These are phyloP conservation scores for Aspergillus brunneoviolaceus DNA, from an alignment of 2,329 filamentous ascomycete genomes.

Conservation along the genomic window DNA sequence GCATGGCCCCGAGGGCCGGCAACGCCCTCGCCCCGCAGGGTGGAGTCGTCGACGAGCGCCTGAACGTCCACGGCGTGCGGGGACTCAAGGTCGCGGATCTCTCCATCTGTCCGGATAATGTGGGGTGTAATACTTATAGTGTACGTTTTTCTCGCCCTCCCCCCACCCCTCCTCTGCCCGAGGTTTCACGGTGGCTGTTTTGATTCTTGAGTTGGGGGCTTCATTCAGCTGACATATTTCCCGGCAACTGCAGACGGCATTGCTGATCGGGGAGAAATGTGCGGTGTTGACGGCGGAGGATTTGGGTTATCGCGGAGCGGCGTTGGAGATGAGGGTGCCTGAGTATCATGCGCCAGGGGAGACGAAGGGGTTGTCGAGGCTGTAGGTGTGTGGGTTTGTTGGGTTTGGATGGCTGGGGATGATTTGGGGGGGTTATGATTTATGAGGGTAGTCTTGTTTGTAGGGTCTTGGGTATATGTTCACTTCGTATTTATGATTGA, in stretches of 20 bases:
- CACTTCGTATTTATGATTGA: too few relatives aligned
- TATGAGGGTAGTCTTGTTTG: too few relatives aligned
- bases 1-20: conserved; percentile 72
- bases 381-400: not conserved
- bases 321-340: conserved; percentile 74
- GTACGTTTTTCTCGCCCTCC: conserved; percentile 21
- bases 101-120: conserved; percentile 75
- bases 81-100: conserved; percentile 75
- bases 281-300: conserved; percentile 70
- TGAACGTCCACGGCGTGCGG: conserved; percentile 76
- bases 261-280: conserved; percentile 74
- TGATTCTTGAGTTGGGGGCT: not conserved
- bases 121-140: conserved; percentile 65
- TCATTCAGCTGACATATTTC: not conserved
- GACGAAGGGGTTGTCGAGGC: conserved; percentile 28
- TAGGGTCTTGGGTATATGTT: too few relatives aligned
- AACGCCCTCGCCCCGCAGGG: conserved; percentile 75
- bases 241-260: conserved; percentile 53
- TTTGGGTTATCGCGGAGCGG: conserved; percentile 69
- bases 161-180: too few relatives aligned
- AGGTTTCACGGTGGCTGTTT: not conserved
- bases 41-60: conserved; percentile 71
- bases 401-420: not conserved
- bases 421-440: too few relatives aligned
- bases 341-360: conserved; percentile 57